Conservation (phyloP, 2,329 filamentous ascomycete genomes). For the Neofusicoccum ribis region DNA sequence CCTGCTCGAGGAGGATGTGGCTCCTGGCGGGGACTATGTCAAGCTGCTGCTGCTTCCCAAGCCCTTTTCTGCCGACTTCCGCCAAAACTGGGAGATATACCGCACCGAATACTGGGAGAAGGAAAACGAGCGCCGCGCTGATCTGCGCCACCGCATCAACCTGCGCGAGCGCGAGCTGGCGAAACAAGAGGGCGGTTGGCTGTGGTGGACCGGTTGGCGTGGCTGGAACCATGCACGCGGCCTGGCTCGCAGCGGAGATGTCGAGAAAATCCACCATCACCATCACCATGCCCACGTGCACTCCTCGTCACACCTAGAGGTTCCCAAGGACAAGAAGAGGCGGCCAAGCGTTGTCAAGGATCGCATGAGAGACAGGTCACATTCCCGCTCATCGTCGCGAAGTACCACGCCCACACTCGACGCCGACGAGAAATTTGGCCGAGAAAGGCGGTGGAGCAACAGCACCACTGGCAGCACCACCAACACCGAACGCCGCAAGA, state of each 20-base stretch:
- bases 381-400: constrained; percentile 36
- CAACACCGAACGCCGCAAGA: constrained; percentile 16
- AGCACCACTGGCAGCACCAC: constrained; percentile 31
- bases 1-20: constrained; percentile 83
- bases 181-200: constrained; percentile 68
- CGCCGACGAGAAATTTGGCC: constrained; percentile 26
- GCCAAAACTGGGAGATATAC: constrained; percentile 96
- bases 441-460: constrained; percentile 34
- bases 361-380: constrained; percentile 27
- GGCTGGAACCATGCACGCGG: constrained; percentile 45
- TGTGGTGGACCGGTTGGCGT: constrained; percentile 84
- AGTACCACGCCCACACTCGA: constrained; percentile 37
- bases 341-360: constrained; percentile 33
- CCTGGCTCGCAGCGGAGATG: constrained; percentile 29
- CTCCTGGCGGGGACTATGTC: constrained; percentile 86
- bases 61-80: constrained; percentile 89
- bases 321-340: constrained; percentile 28
- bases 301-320: constrained; percentile 14
- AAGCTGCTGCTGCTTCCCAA: constrained; percentile 90
- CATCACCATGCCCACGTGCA: constrained; percentile 13
- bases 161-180: constrained; percentile 68
- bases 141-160: constrained; percentile 70
- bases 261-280: constrained; percentile 32
- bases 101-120: constrained; percentile 94
- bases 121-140: constrained; percentile 84